phyloP scores from a whole-genome alignment of 176 grass and related monocot genomes.

The Oryza glumipatula region DNA sequence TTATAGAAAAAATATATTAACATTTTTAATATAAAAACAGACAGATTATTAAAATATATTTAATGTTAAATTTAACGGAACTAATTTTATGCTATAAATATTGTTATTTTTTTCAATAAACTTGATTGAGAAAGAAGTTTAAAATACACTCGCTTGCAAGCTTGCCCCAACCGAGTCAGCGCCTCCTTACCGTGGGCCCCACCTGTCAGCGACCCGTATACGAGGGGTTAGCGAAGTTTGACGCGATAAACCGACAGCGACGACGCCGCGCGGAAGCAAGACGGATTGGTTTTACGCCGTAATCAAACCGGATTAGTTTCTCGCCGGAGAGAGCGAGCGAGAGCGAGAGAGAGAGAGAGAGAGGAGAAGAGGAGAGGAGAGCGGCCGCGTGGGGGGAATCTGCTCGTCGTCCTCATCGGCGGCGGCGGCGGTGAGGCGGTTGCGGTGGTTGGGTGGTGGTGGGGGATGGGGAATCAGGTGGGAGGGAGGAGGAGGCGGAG shows the following conservation, averaged over 20 bases:
- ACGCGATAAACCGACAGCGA: background rate
- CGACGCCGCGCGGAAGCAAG: background rate
- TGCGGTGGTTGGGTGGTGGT: background rate
- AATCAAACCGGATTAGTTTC: background rate
- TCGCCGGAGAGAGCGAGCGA: background rate
- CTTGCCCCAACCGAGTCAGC: too few species aligned
- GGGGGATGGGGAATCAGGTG: constrained; percentile 47
- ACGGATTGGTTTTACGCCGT: background rate
- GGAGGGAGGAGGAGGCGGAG: constrained; percentile 47
- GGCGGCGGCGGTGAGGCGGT: too few species aligned
- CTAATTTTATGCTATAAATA: too few species aligned
- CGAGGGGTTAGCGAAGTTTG: background rate
- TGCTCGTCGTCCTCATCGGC: background rate
- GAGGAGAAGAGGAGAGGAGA: background rate
- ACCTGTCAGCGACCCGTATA: background rate
- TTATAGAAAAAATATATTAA: too few species aligned
- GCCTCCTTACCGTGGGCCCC: background rate
- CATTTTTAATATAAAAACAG: too few species aligned
- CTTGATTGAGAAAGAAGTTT: too few species aligned
- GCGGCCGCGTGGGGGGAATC: background rate
- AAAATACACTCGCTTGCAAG: background rate
- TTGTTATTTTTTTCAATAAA: too few species aligned
- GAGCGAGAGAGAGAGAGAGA: background rate
- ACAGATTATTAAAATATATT: too few species aligned
- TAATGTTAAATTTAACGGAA: too few species aligned